phyloP scores from a whole-genome alignment of 768 basidiomycete species.

The Leccinum truebloodii region DNA sequence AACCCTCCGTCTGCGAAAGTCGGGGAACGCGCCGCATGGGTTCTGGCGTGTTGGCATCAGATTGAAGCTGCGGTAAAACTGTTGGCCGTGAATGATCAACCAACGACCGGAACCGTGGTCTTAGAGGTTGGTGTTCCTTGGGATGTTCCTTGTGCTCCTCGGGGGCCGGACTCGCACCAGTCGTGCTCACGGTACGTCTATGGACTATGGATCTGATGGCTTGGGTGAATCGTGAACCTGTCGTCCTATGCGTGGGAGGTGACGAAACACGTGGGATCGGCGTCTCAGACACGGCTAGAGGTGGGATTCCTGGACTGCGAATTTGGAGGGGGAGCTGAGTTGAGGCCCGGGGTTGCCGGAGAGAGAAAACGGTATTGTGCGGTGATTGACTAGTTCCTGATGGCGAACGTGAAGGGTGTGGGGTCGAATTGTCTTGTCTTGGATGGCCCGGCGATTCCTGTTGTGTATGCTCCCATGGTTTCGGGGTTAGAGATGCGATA shows the following conservation, averaged over 20 bases:
- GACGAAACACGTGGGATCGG: slow-evolving; percentile 18
- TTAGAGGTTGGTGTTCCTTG: slow-evolving; percentile 10
- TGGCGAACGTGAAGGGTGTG: slow-evolving; percentile 13
- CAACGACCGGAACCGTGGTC: slow-evolving; percentile 13
- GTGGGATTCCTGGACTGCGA: slow-evolving; percentile 17
- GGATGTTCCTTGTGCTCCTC: slow-evolving; percentile 13
- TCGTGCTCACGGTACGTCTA: slow-evolving; percentile 16
- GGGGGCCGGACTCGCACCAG: not conserved
- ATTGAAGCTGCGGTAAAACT: not conserved
- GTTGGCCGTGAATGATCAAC: slow-evolving; percentile 15
- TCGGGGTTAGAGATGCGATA: slow-evolving; percentile 7
- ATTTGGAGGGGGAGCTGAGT: slow-evolving; percentile 19
- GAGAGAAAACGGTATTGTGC: slow-evolving; percentile 6
- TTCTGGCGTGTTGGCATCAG: slow-evolving; percentile 8
- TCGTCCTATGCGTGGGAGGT: slow-evolving; percentile 17
- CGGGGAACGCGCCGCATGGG: slow-evolving; percentile 10
- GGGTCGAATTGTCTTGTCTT: not conserved
- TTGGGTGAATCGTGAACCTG: slow-evolving; percentile 22
- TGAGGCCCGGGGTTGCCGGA: slow-evolving; percentile 5
- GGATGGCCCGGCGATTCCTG: slow-evolving; percentile 2
- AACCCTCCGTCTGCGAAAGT: slow-evolving; percentile 21
- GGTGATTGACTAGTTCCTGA: slow-evolving; percentile 18
- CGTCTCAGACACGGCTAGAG: slow-evolving; percentile 20
- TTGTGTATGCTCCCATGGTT: not conserved
- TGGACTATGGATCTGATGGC: slow-evolving; percentile 27